Percentiles rank a stretch among this genome's conserved stretches.
These are phyloP conservation scores for Globisporangium takayamanum DNA, from an alignment of 352 stramenopile genomes.

Conservation along the genomic window DNA sequence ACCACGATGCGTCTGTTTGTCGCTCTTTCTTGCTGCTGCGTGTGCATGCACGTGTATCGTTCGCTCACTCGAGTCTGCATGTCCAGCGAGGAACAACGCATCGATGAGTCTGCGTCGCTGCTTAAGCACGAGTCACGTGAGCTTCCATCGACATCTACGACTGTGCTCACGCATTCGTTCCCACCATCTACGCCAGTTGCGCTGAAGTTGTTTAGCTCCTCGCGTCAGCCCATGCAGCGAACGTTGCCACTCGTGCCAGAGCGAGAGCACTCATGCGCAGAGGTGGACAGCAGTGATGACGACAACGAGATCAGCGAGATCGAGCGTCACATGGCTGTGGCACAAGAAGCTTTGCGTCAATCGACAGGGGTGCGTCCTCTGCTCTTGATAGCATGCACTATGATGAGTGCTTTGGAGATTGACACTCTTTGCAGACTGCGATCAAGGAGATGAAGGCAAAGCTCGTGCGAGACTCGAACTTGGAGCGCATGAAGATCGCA, in stretches of 20 bases:
- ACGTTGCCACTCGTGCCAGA: neutral
- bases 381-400: neutral
- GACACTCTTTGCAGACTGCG: constrained; percentile 16
- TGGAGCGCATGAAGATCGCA: constrained; percentile 45
- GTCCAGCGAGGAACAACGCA: too few relatives aligned
- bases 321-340: constrained; percentile 21
- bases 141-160: neutral
- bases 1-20: too few relatives aligned
- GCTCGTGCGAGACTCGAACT: constrained; percentile 15
- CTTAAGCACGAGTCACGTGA: neutral
- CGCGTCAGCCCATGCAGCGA: neutral
- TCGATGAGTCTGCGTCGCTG: neutral
- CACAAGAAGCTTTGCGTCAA: constrained; percentile 29
- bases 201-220: neutral
- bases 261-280: neutral
- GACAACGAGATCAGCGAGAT: constrained; percentile 20
- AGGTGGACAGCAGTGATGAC: neutral
- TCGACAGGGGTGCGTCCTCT: constrained; percentile 19
- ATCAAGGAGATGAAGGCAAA: constrained; percentile 21
- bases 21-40: neutral
- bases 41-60: neutral
- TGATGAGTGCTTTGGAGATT: neutral
- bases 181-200: neutral
- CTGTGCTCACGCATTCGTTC: neutral
- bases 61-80: neutral